phyloP scores from a whole-genome alignment of 2,329 filamentous ascomycete genomes.

The Trichocomaceae sp. region DNA sequence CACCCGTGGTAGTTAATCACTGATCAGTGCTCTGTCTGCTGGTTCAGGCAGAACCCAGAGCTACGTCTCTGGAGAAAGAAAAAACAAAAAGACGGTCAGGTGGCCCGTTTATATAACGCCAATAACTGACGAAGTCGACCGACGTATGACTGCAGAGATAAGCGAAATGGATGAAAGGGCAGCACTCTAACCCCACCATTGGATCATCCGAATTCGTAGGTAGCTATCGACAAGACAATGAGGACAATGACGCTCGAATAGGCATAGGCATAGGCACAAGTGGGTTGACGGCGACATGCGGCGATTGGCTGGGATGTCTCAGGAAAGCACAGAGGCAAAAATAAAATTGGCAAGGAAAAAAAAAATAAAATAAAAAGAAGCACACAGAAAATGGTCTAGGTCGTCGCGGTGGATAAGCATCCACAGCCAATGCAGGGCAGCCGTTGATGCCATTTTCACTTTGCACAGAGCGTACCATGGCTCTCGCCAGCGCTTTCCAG shows the following conservation, averaged over 20 bases:
- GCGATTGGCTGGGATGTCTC: background rate
- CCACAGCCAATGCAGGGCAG: slow-evolving; percentile 11
- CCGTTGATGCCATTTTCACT: slow-evolving; percentile 7
- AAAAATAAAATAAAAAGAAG: slow-evolving; percentile 4
- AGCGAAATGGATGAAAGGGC: too few relatives aligned
- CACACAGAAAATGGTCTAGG: background rate
- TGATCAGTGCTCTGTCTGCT: background rate
- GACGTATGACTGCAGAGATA: too few relatives aligned
- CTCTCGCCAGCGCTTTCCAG: slow-evolving; percentile 17
- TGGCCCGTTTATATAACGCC: background rate
- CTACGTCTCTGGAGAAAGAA: too few relatives aligned
- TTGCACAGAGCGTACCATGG: slow-evolving; percentile 23
- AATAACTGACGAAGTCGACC: too few relatives aligned
- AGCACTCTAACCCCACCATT: too few relatives aligned
- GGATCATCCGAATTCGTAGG: too few relatives aligned
- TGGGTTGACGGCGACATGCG: too few relatives aligned
- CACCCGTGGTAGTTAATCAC: background rate
- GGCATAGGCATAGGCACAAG: too few relatives aligned
- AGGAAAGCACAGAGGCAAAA: background rate
- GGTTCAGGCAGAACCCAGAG: background rate
- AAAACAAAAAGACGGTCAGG: background rate
- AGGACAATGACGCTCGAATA: too few relatives aligned
- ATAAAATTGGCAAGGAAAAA: background rate
- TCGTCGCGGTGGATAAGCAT: slow-evolving; percentile 10
- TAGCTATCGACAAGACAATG: too few relatives aligned